Evolutionary conservation across 192 early-diverging fungal genomes (phyloP).

Genomic region (Rhizophagus sp.): DNA sequence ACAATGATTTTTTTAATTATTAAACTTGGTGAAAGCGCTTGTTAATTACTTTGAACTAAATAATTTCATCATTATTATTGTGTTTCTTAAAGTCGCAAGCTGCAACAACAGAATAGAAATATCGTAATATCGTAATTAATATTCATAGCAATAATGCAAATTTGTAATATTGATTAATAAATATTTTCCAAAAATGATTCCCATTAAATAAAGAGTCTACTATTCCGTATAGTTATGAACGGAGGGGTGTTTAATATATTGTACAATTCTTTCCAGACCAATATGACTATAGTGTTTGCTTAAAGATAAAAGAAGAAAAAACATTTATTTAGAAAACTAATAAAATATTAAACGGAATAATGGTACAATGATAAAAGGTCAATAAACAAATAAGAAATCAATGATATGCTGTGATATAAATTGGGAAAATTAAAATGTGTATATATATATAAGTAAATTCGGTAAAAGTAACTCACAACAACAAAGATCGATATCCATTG

Average conservation of each 20-base stretch:
- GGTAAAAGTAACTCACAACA: not conserved
- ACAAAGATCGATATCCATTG: not conserved
- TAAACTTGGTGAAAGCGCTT: too few relatives aligned
- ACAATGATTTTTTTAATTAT: too few relatives aligned
- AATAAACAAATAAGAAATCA: not conserved
- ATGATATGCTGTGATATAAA: not conserved
- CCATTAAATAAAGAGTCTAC: not conserved
- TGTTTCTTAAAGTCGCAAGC: not conserved
- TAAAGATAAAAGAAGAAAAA: not conserved
- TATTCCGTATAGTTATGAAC: not conserved
- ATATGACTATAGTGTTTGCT: not conserved
- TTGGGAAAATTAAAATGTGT: not conserved
- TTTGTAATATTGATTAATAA: not conserved
- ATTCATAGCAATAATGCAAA: not conserved
- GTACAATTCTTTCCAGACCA: not conserved
- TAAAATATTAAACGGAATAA: not conserved
- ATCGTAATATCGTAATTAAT: not conserved
- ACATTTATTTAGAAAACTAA: not conserved
- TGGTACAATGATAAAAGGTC: not conserved
- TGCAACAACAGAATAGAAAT: not conserved
- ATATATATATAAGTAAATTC: not conserved
- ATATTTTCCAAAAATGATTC: not conserved
- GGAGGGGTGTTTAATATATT: not conserved
- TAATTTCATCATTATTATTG: too few relatives aligned
- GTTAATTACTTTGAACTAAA: too few relatives aligned